Conservation (phyloP, 805 yeast species). For the Pichia californica region DNA sequence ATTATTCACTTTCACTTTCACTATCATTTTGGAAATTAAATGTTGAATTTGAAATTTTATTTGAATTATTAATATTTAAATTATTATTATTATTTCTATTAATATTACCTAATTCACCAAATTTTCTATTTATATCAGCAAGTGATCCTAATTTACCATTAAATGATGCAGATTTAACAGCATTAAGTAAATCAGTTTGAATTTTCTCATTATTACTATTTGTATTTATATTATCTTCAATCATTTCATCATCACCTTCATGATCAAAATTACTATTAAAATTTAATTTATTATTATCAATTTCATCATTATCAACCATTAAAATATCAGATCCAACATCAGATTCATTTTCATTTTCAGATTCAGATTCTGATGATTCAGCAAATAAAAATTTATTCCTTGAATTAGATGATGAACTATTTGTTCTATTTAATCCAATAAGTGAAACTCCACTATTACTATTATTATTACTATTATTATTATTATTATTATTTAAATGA, state of each 20-base stretch:
- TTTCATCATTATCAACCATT: neutral
- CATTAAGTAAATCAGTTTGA: conserved; percentile 1
- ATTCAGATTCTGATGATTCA: too few species aligned
- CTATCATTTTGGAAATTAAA: conserved; percentile 26
- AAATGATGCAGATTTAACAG: conserved; percentile 4
- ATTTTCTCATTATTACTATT: too few species aligned
- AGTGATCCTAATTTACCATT: conserved; percentile 1
- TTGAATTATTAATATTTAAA: neutral
- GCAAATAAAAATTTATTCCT: conserved; percentile 30
- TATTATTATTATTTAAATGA: conserved; percentile 11
- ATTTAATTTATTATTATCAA: neutral
- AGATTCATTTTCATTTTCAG: conserved; percentile 26
- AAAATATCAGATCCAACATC: neutral
- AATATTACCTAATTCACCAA: conserved; percentile 1
- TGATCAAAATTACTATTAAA: neutral
- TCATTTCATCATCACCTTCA: neutral
- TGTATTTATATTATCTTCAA: neutral
- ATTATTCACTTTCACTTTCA: conserved; percentile 13
- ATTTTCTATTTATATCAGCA: conserved; percentile 6
- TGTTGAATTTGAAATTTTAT: neutral
- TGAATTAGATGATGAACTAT: too few species aligned
- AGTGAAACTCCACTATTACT: neutral
- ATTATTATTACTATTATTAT: conserved; percentile 16
- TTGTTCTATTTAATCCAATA: too few species aligned
- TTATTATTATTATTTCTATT: neutral